A percentile compares a stretch with the other conserved stretches of the same genome.
These are phyloP conservation scores for Venturiaceae sp. DNA, from an alignment of 2,329 filamentous ascomycete species.

Conservation along the genomic window DNA sequence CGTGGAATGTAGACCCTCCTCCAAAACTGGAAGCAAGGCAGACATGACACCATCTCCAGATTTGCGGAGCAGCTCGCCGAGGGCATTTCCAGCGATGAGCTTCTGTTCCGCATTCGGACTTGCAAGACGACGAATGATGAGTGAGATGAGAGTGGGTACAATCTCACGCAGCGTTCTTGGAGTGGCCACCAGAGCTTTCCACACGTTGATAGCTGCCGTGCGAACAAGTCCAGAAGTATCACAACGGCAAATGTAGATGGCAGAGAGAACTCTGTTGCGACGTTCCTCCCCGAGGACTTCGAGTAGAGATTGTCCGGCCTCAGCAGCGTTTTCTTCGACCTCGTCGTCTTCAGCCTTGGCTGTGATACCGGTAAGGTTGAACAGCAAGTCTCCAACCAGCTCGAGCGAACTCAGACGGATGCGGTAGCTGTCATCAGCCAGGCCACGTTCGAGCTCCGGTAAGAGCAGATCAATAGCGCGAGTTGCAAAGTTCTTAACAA, in stretches of 20 bases:
- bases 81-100: conserved; percentile 92
- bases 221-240: conserved; percentile 91
- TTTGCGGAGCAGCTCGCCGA: conserved; percentile 94
- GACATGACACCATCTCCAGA: conserved; percentile 89
- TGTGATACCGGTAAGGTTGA: conserved; percentile 93
- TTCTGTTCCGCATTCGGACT: conserved; percentile 98
- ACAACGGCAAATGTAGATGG: conserved; percentile 92
- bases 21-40: conserved; percentile 79
- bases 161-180: conserved; percentile 91
- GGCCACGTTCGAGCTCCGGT: conserved; percentile 87
- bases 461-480: conserved; percentile 89
- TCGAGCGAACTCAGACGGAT: conserved; percentile 98
- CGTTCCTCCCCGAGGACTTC: conserved; percentile 93
- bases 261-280: conserved; percentile 94
- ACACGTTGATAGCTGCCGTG: conserved; percentile 80
- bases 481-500: conserved; percentile 97
- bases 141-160: conserved; percentile 85
- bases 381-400: conserved; percentile 89
- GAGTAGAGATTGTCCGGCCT: conserved; percentile 86
- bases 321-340: conserved; percentile 69
- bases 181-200: conserved; percentile 92
- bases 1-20: conserved; percentile 82
- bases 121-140: conserved; percentile 86
- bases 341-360: conserved; percentile 67
- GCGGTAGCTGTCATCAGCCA: conserved; percentile 95